Base-by-base conservation (phyloP, 2,329 filamentous ascomycete genomes). In the Ophiostoma montium region DNA sequence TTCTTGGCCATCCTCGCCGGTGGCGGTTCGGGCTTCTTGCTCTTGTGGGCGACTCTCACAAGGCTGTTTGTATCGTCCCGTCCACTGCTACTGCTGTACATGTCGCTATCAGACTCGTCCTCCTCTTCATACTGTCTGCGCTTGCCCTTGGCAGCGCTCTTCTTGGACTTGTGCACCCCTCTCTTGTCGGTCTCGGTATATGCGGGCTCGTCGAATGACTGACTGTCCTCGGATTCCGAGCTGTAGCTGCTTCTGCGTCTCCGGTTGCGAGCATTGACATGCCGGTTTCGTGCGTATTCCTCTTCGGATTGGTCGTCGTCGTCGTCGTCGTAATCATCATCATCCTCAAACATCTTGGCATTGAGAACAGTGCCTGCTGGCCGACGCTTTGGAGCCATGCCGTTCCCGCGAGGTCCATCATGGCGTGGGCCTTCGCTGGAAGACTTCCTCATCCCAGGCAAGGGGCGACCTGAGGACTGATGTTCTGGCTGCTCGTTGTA, bases 311-410 rank as follows among this genome's bases (percentile, higher is more conserved):
- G 30, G n/a, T 36, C 35, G 11, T 23, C 43, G 18, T 47, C 46
- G 4, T 33, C 36, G 15, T 35, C 35, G 13, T 44, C 41, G n/a
- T 31, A 23, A 7, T 44, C 41, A 11, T 44, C 23, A 5, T 44
- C 35, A 1, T 50, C 47, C 3, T 47, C 41, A 21, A 42, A 49
- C 3, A 35, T 46, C 21, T 31, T 27, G 7, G 41, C 35, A 15
- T 49, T 45, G 23, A 49, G 35, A 15, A 46, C 30, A 10, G 42
- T 46, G 43, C 42, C 36, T 5, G 36, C 38, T 6, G 47, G 38
- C 3, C 47, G 44, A 5, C 47, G 42, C 16, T 44, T 42, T 7
- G 38, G 21, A 3, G 38, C 36, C 33, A 41, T 35, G 18, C 47
- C 9, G 5, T 6, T 8, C 2, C 50, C 41, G 5, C 42, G 27